Evolutionary conservation across 2,329 filamentous ascomycete genomes (phyloP).

Genomic region (Scleromitrula shiraiana): DNA sequence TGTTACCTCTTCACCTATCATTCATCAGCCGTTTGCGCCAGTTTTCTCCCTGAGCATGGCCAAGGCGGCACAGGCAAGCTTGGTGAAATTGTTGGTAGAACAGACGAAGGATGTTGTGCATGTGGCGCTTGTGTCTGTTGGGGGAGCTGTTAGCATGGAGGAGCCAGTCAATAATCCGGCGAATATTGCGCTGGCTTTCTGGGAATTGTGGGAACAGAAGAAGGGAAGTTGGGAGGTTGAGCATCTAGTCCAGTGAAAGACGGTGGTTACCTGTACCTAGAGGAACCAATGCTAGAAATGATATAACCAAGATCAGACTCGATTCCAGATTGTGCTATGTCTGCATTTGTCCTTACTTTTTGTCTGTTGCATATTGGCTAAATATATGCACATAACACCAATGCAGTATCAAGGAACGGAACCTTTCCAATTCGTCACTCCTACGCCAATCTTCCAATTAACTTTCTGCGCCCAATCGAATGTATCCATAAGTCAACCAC

Average conservation of each 20-base stretch:
- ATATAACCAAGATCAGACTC: too few species aligned
- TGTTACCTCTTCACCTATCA: constrained; percentile 1
- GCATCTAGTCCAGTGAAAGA: constrained; percentile 17
- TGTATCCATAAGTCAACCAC: too few species aligned
- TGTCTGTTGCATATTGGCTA: too few species aligned
- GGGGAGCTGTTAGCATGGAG: constrained; percentile 35
- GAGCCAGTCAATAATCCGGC: constrained; percentile 36
- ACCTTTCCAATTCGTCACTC: too few species aligned
- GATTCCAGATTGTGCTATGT: too few species aligned
- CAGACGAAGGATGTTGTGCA: constrained; percentile 34
- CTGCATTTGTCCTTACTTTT: too few species aligned
- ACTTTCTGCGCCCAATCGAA: too few species aligned
- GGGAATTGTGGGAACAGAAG: constrained; percentile 36
- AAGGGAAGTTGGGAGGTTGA: constrained; percentile 33
- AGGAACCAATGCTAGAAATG: neutral
- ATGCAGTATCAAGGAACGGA: too few species aligned
- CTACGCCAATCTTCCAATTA: too few species aligned
- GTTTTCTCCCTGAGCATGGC: constrained; percentile 42
- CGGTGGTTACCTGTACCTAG: neutral
- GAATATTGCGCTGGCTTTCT: constrained; percentile 39
- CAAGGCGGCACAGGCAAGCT: constrained; percentile 44
- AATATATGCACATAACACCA: too few species aligned
- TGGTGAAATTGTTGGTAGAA: constrained; percentile 37
- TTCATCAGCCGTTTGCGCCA: constrained; percentile 35
- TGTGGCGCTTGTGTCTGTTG: constrained; percentile 39